Percentiles rank a stretch among this genome's conserved stretches.
These are phyloP conservation scores for Backusella morwellensis DNA, from an alignment of 192 early-diverging fungal species.

Conservation along the genomic window DNA sequence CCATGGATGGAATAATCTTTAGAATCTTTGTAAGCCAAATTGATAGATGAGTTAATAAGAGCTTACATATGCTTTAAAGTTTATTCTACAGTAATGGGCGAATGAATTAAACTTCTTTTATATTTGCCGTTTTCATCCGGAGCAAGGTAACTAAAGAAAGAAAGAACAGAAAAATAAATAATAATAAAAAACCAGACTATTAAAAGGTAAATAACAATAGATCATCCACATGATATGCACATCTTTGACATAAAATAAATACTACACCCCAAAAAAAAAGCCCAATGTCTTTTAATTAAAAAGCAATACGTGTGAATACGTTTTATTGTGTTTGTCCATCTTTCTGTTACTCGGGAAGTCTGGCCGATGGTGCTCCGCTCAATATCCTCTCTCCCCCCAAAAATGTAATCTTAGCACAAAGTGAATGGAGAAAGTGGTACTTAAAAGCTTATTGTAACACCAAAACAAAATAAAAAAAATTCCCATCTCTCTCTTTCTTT, in stretches of 20 bases:
- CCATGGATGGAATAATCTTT: background rate
- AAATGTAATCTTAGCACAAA: background rate
- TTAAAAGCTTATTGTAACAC: conserved; percentile 6
- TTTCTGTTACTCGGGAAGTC: background rate
- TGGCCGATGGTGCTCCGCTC: background rate
- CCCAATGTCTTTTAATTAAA: background rate
- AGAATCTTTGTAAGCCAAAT: background rate
- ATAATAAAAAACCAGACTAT: background rate
- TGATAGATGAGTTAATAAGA: background rate
- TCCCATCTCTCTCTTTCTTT: conserved; percentile 7
- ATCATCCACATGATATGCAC: background rate
- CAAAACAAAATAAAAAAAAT: conserved; percentile 3
- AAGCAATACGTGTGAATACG: background rate
- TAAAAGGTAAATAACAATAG: background rate
- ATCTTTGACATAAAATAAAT: background rate
- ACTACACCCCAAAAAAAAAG: background rate
- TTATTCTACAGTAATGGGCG: background rate
- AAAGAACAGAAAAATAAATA: background rate
- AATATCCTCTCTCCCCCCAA: conserved; percentile 2
- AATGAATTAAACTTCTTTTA: conserved; percentile 1
- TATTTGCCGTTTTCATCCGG: background rate
- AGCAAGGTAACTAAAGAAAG: background rate
- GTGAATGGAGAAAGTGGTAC: conserved; percentile 3
- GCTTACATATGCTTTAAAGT: background rate
- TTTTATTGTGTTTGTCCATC: background rate